These are phyloP conservation scores for Suillus ampliporus DNA, from an alignment of 768 basidiomycete genomes.

Conservation along the genomic window DNA sequence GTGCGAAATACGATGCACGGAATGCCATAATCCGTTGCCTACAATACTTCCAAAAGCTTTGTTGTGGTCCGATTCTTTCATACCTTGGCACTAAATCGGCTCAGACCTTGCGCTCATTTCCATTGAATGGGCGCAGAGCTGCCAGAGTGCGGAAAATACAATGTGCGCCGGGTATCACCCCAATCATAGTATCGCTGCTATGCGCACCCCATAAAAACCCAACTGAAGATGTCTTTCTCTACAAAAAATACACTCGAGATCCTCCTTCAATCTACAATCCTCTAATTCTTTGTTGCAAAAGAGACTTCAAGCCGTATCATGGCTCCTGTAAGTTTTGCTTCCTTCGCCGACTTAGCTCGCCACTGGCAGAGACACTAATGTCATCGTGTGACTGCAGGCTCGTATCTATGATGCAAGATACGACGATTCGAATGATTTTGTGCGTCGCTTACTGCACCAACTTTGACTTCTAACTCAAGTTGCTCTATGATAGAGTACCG, in stretches of 20 bases:
- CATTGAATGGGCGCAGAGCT: not conserved
- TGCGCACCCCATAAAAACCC: not conserved
- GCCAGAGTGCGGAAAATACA: not conserved
- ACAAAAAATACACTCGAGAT: not conserved
- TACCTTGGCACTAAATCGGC: not conserved
- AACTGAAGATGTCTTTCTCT: not conserved
- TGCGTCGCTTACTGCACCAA: not conserved
- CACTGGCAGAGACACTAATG: not conserved
- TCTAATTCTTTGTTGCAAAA: not conserved
- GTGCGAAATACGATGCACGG: not conserved
- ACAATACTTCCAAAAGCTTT: not conserved
- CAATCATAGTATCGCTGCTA: not conserved
- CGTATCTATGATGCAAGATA: not conserved
- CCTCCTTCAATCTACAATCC: not conserved
- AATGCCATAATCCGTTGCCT: not conserved
- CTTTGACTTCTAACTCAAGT: not conserved
- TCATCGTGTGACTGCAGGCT: not conserved
- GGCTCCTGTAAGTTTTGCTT: not conserved
- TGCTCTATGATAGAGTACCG: not conserved
- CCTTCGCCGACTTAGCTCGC: not conserved
- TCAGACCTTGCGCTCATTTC: not conserved
- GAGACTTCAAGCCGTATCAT: not conserved
- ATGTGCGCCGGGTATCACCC: no score
- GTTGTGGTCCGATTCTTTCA: not conserved
- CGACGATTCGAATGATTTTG: not conserved